These are phyloP conservation scores for Cyberlindnera euphorbiae DNA, from an alignment of 805 yeast genomes.

Conservation along the genomic window DNA sequence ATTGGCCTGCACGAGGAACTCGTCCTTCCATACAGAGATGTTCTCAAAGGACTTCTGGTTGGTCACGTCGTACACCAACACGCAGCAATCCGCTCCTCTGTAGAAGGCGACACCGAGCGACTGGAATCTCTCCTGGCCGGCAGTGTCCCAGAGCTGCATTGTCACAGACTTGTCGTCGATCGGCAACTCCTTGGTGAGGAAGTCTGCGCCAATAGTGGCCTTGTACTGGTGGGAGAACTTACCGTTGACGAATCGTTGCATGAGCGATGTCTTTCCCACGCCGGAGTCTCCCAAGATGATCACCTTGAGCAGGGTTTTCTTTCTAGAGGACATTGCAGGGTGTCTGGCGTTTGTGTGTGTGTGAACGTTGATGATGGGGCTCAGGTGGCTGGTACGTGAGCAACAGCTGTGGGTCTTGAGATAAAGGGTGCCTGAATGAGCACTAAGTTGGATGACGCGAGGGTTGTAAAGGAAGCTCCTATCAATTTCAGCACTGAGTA, in stretches of 20 bases:
- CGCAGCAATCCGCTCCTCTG: constrained; percentile 98
- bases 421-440: no score
- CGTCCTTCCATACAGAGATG: constrained; percentile 90
- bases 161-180: constrained; percentile 63
- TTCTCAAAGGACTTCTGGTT: constrained; percentile 90
- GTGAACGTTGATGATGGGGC: no score
- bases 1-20: constrained; percentile 88
- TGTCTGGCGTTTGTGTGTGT: no score
- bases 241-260: constrained; percentile 96
- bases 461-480: no score
- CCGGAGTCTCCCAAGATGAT: constrained; percentile 96
- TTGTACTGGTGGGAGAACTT: constrained; percentile 94
- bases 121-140: constrained; percentile 98
- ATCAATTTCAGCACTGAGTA: no score
- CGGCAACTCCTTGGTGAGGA: constrained; percentile 82
- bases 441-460: no score
- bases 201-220: constrained; percentile 98
- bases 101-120: constrained; percentile 95
- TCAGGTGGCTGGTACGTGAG: no score
- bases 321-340: constrained; percentile 41
- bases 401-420: no score
- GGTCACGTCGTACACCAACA: constrained; percentile 91
- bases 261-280: constrained; percentile 93
- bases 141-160: constrained; percentile 94
- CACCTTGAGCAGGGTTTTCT: constrained; percentile 76